These are phyloP conservation scores for Telopea speciosissima DNA, from an alignment of 177 flowering plant genomes.

Conservation along the genomic window DNA sequence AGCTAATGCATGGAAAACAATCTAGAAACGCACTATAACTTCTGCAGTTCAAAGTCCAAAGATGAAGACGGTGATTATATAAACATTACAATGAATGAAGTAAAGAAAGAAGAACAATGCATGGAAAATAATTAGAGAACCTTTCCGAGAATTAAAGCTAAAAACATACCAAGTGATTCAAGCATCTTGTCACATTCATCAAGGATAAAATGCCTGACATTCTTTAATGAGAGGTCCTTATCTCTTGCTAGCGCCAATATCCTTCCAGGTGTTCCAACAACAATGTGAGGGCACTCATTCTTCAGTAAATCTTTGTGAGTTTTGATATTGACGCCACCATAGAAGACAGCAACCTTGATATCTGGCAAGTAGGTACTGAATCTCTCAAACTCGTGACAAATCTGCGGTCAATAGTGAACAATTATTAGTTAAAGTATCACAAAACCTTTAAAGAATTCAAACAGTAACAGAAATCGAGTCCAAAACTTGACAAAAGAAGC, in stretches of 20 bases:
- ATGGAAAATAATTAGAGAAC: not conserved
- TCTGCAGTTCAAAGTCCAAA: not conserved
- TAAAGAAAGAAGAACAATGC: not conserved
- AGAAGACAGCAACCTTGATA: constrained; percentile 91
- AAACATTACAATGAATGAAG: not conserved
- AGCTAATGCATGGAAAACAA: not conserved
- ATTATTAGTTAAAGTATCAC: not conserved
- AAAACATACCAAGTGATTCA: constrained; percentile 81
- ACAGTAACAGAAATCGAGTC: not conserved
- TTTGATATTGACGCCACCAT: constrained; percentile 91
- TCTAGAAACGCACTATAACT: not conserved
- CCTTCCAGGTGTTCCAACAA: constrained; percentile 99
- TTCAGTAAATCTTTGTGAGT: constrained; percentile 85
- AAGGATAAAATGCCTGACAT: constrained; percentile 94
- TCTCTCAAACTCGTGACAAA: constrained; percentile 95
- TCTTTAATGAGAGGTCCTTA: constrained; percentile 85
- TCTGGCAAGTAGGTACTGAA: constrained; percentile 91
- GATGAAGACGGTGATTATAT: too few species aligned
- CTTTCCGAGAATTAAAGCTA: not conserved
- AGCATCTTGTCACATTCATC: constrained; percentile 99
- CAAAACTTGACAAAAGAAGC: not conserved
- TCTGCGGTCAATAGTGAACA: constrained; percentile 35
- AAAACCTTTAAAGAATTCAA: not conserved
- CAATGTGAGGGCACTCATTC: constrained; percentile 97
- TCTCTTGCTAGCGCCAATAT: constrained; percentile 82